Percentiles rank a stretch among this genome's conserved stretches.
These are phyloP conservation scores for Rubroshorea leprosula DNA, from an alignment of 345 rosid species.

Conservation along the genomic window DNA sequence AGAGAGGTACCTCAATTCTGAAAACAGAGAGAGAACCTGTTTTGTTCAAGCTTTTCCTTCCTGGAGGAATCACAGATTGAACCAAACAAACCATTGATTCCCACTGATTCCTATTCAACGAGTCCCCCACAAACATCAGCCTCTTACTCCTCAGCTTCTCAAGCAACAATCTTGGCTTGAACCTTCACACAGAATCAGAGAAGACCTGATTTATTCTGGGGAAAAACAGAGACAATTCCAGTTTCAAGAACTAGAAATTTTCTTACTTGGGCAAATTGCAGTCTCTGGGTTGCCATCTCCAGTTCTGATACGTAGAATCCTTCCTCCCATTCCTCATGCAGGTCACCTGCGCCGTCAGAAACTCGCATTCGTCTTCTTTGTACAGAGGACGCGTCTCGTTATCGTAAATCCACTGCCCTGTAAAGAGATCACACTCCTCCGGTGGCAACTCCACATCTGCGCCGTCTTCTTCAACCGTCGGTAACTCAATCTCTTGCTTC, in stretches of 20 bases:
- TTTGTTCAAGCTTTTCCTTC: conserved; percentile 53
- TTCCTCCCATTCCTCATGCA: conserved; percentile 82
- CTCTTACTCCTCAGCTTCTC: conserved; percentile 85
- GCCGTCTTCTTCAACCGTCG: conserved; percentile 26
- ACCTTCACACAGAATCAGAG: conserved; percentile 32
- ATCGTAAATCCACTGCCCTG: conserved; percentile 73
- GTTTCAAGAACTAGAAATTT: neutral
- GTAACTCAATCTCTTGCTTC: conserved; percentile 6
- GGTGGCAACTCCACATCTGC: conserved; percentile 53
- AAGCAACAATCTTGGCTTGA: conserved; percentile 51
- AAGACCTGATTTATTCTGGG: neutral
- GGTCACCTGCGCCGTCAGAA: conserved; percentile 69
- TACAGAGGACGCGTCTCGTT: conserved; percentile 57
- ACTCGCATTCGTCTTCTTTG: conserved; percentile 70
- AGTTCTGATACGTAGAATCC: conserved; percentile 69
- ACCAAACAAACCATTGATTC: conserved; percentile 90
- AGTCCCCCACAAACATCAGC: conserved; percentile 90
- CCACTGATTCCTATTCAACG: conserved; percentile 89
- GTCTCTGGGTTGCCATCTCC: conserved; percentile 92
- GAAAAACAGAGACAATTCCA: neutral
- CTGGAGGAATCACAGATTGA: conserved; percentile 59
- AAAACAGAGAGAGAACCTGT: conserved; percentile 53
- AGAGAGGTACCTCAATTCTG: conserved; percentile 47
- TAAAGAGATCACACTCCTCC: conserved; percentile 71
- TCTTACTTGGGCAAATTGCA: conserved; percentile 71